A percentile compares a stretch with the other conserved stretches of the same genome.
These are phyloP conservation scores for Phellopilus nigrolimitatus DNA, from an alignment of 1,284 basidiomycete genomes.

Conservation along the genomic window DNA sequence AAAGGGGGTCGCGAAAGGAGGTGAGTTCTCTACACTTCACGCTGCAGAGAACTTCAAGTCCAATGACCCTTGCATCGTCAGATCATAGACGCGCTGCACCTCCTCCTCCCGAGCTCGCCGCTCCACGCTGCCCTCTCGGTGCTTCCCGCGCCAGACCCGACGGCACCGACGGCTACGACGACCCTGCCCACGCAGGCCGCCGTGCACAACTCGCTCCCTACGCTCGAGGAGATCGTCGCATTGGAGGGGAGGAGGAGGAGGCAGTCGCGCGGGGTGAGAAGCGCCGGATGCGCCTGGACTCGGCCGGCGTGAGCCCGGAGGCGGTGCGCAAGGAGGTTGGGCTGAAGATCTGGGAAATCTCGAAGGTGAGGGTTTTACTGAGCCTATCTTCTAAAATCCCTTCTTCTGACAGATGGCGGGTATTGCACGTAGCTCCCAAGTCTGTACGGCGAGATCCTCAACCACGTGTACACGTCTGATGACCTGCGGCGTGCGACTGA, in stretches of 20 bases:
- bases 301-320: slow-evolving; percentile 52
- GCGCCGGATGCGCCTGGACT: slow-evolving; percentile 64
- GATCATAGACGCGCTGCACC: slow-evolving; percentile 63
- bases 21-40: slow-evolving; percentile 33
- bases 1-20: slow-evolving; percentile 56
- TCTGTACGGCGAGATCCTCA: slow-evolving; percentile 70
- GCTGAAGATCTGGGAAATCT: slow-evolving; percentile 54
- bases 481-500: slow-evolving; percentile 67
- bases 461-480: slow-evolving; percentile 73
- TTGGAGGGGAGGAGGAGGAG: slow-evolving; percentile 52
- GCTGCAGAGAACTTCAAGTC: slow-evolving; percentile 7
- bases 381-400: not conserved
- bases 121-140: slow-evolving; percentile 60
- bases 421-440: slow-evolving; percentile 48
- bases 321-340: slow-evolving; percentile 65
- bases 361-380: slow-evolving; percentile 42
- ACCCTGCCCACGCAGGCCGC: slow-evolving; percentile 55
- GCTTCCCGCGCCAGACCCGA: slow-evolving; percentile 72
- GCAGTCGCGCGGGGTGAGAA: slow-evolving; percentile 68
- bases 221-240: slow-evolving; percentile 63
- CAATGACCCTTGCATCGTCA: slow-evolving; percentile 29
- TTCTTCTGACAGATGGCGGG: not conserved
- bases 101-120: slow-evolving; percentile 74
- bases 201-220: slow-evolving; percentile 63
- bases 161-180: slow-evolving; percentile 62